phyloP scores from a whole-genome alignment of 73 alveolate species.

The Paramecium biaurelia region DNA sequence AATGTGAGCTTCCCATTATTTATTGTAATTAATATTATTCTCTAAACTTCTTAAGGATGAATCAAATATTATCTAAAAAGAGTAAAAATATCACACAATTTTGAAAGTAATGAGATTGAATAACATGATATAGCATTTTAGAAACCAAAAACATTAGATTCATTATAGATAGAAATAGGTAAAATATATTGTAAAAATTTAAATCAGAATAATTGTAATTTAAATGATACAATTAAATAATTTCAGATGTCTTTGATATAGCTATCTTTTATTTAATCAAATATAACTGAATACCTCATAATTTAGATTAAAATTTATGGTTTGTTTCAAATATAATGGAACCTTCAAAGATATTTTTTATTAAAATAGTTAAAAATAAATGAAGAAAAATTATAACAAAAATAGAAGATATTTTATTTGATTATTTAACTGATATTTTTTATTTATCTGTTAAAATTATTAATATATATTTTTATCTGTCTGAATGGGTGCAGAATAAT shows the following conservation, averaged over 20 bases:
- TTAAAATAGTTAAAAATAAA: too few species aligned
- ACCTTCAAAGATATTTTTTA: not conserved
- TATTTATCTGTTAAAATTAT: not conserved
- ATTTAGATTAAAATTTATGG: not conserved
- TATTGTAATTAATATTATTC: not conserved
- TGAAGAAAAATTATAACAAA: too few species aligned
- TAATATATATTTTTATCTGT: not conserved
- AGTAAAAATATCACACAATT: not conserved
- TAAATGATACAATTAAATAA: too few species aligned
- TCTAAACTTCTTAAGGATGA: not conserved
- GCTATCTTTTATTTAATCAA: too few species aligned
- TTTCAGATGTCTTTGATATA: not conserved
- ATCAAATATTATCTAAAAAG: not conserved
- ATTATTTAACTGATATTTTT: constrained; percentile 7
- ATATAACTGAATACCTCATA: not conserved
- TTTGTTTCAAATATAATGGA: not conserved
- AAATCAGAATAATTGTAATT: too few species aligned
- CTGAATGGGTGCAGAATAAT: constrained; percentile 17
- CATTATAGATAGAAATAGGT: not conserved
- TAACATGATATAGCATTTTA: not conserved
- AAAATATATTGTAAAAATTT: not conserved
- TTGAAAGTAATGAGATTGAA: not conserved
- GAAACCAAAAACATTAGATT: not conserved
- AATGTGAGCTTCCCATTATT: constrained; percentile 14
- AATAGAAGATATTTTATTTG: not conserved